Evolutionary conservation across 306 rosid species (phyloP).

Genomic region (Citrullus amarus): DNA sequence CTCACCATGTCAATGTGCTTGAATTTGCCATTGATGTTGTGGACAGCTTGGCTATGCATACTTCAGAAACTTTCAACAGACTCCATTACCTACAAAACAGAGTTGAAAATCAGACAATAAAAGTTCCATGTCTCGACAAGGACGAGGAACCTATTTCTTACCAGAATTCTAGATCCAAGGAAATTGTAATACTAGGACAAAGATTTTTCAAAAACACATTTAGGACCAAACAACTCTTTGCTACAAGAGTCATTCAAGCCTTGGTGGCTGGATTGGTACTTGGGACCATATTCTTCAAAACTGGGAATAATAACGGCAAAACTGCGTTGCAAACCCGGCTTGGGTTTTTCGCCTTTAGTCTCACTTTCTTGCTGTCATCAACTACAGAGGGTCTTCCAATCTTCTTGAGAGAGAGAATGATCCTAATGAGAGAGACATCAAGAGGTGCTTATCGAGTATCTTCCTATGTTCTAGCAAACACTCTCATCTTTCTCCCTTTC

Average conservation of each 20-base stretch:
- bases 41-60: slow-evolving; percentile 41
- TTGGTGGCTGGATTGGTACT: slow-evolving; percentile 33
- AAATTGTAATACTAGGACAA: slow-evolving; percentile 61
- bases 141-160: slow-evolving; percentile 31
- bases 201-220: slow-evolving; percentile 77
- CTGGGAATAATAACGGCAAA: slow-evolving; percentile 20
- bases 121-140: slow-evolving; percentile 13
- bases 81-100: slow-evolving; percentile 17
- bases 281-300: slow-evolving; percentile 36
- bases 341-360: slow-evolving; percentile 50
- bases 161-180: slow-evolving; percentile 40
- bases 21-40: slow-evolving; percentile 75
- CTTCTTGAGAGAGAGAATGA: slow-evolving; percentile 38
- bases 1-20: slow-evolving; percentile 69
- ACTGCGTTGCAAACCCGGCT: slow-evolving; percentile 26
- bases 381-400: slow-evolving; percentile 49
- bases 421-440: slow-evolving; percentile 33
- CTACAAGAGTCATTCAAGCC: slow-evolving; percentile 41
- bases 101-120: slow-evolving; percentile 7
- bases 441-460: slow-evolving; percentile 44
- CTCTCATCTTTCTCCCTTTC: slow-evolving; percentile 38
- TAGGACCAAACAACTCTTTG: slow-evolving; percentile 73
- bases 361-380: slow-evolving; percentile 49
- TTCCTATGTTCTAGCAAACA: slow-evolving; percentile 40
- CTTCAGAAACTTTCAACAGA: slow-evolving; percentile 35